Evolutionary conservation across 2,329 filamentous ascomycete genomes (phyloP).

Genomic region (Graphium sp.): DNA sequence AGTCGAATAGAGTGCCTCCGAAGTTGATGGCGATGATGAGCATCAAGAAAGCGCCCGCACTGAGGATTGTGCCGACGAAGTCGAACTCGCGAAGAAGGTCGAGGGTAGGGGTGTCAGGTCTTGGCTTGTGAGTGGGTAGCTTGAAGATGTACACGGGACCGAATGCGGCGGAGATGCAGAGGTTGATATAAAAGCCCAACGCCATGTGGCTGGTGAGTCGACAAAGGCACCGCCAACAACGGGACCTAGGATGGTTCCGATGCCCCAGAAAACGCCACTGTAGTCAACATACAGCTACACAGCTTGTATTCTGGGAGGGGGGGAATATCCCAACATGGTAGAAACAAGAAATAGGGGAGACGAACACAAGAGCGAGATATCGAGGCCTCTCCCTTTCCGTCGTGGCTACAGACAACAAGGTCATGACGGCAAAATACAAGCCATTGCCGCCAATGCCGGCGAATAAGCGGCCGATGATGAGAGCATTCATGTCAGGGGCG

Average conservation of each 20-base stretch:
- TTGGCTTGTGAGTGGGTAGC: constrained; percentile 11
- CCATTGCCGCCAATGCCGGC: constrained; percentile 19
- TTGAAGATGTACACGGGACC: constrained; percentile 13
- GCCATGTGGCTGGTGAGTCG: constrained; percentile 19
- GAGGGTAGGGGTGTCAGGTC: constrained; percentile 6
- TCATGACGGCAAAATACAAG: constrained; percentile 5
- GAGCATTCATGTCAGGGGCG: constrained; percentile 21
- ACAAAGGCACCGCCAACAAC: constrained; percentile 25
- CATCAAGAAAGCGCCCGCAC: neutral
- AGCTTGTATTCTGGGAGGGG: too few species aligned
- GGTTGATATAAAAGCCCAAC: constrained; percentile 27
- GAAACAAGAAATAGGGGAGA: too few species aligned
- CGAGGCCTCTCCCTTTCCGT: constrained; percentile 9
- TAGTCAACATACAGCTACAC: constrained; percentile 1
- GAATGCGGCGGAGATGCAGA: constrained; percentile 22
- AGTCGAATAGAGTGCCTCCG: constrained; percentile 29
- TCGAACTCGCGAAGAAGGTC: constrained; percentile 12
- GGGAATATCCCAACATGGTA: too few species aligned
- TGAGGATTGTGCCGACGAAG: constrained; percentile 12
- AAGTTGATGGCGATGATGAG: constrained; percentile 32
- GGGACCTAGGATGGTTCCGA: constrained; percentile 27
- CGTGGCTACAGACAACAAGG: constrained; percentile 8
- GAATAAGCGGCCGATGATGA: constrained; percentile 26
- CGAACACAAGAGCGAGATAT: constrained; percentile 1
- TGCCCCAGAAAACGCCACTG: constrained; percentile 18